Base-by-base conservation (phyloP, 495 filamentous ascomycete genomes). In the Podospora pseudopauciseta region DNA sequence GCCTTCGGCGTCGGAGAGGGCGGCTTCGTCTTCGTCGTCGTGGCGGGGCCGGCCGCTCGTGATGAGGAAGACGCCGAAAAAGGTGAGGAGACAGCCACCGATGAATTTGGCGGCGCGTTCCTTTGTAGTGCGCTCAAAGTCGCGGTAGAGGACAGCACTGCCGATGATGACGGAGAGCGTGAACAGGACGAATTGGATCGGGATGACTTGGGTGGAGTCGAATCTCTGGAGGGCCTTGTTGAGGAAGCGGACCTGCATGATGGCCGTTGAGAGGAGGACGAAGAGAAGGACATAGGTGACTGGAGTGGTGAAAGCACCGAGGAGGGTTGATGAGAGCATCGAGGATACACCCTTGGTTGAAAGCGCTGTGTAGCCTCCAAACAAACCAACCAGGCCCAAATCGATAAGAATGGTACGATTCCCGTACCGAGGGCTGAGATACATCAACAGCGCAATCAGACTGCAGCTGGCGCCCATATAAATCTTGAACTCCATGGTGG, bases 341-440 rank as follows among this genome's bases (percentile, higher is more conserved):
- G 95, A 97, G 4, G 95, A 94, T 19, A 99, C 91, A 67, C 95
- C 95, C 76, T 98, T 99, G 49, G 95, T 99, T 5, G 94, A 92
- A 15, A 99, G 85, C 53, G 91, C 95, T 11, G 95, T 99, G 79
- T 97, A 99, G 65, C 92, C 95, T 64, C 93, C 95, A 77, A 94
- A 97, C 5, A 99, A 80, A 2, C 89, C 95, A 13, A 99, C 95
- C 16, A 99, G 86, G 4, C 94, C 94, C 9, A 99, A 83, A 74
- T 99, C 95, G 58, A 99, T 93, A 55, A 97, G 77, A 68, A 99
- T 94, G n/a, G 89, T 92, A 71, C 84, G 88, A 19, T 87, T 82
- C 2, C 95, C 95, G 77, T 94, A 96, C 65, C 82, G 87, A 32
- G 86, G 86, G 73, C 94, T 97, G n/a, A 88, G 82, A 85, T 88